Evolutionary conservation across 106 monocot genomes (phyloP), one percentile per base, ranked within the genome.

Genomic region (Ottelia alismoides): DNA sequence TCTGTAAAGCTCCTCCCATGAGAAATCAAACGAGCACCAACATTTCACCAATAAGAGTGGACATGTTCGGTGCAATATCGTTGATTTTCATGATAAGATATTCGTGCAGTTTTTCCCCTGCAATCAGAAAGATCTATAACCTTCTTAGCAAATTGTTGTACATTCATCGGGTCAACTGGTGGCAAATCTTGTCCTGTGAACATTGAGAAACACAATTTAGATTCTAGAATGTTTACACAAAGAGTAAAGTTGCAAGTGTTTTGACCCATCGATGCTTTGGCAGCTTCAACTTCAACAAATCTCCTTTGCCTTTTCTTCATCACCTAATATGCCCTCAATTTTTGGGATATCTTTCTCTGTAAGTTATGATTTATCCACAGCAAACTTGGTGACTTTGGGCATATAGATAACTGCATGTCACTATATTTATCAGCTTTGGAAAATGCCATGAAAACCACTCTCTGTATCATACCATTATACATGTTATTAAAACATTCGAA

Each of bases 381-480:
- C 71, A 78, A 76, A 65, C 56, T 96, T 84, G 29, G 78, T 78
- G 61, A 96, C 28, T 61, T 85, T 81, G n/a, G 1, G 94, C 78
- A 78, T 81, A 96, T 14, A 96, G 54, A 51, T 96, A 96, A 49
- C 88, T 96, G 51, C 88, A 88, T 65, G 81, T 88, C 0, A 96
- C 73, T 45, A 96, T 88, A 63, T 84, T 96, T 22, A 79, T 74
- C 1, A 96, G 70, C 70, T 88, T 87, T 3, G 87, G 87, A 40
- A 93, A 93, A 81, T 93, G 93, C 83, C 87, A 93, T 3, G 80
- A 80, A 29, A 84, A 88, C 93, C 93, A 93, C 28, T 93, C 93
- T 62, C 92, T 92, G 69, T 29, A n/a, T n/a, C n/a, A n/a, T n/a
- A n/a, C n/a, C n/a, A n/a, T n/a, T n/a, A n/a, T n/a, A n/a, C n/a